Percentiles rank a stretch among this genome's conserved stretches.
phyloP scores from a whole-genome alignment of 2,329 filamentous ascomycete species.

The Cylindrodendrum hubeiense region DNA sequence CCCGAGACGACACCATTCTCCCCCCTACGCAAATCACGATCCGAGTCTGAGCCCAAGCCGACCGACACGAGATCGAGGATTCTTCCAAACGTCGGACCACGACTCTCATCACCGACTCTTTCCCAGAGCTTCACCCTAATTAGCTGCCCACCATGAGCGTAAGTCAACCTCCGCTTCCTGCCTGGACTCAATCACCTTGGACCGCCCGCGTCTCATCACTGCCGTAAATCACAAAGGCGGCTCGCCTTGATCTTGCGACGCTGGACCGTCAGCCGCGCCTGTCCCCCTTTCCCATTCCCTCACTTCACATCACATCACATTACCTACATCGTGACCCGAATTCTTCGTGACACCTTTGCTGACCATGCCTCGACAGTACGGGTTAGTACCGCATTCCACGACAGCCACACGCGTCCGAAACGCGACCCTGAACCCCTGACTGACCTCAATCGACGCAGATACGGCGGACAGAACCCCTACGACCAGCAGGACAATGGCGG shows the following conservation, averaged over 20 bases:
- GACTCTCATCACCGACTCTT: slow-evolving; percentile 11
- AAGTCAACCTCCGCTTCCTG: slow-evolving; percentile 39
- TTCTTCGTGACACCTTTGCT: slow-evolving; percentile 37
- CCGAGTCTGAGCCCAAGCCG: slow-evolving; percentile 22
- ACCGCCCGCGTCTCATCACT: background rate
- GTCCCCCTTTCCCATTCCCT: background rate
- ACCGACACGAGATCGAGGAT: slow-evolving; percentile 14
- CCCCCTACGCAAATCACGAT: slow-evolving; percentile 12
- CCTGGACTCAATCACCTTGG: slow-evolving; percentile 29
- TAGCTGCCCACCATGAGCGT: slow-evolving; percentile 47
- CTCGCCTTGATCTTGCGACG: background rate
- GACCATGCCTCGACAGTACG: slow-evolving; percentile 60
- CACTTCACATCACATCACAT: background rate
- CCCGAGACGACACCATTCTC: slow-evolving; percentile 19
- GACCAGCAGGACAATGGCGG: slow-evolving; percentile 62
- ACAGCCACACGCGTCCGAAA: slow-evolving; percentile 20
- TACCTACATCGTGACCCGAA: background rate
- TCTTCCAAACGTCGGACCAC: slow-evolving; percentile 8
- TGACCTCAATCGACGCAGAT: slow-evolving; percentile 58
- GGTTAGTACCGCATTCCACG: slow-evolving; percentile 56
- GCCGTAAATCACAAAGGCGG: background rate
- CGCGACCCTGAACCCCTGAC: slow-evolving; percentile 29
- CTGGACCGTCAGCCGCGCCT: background rate
- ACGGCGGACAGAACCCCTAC: slow-evolving; percentile 70
- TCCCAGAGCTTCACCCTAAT: slow-evolving; percentile 30